These are phyloP conservation scores for Sporothrix brasiliensis DNA, from an alignment of 2,329 filamentous ascomycete species.

Conservation along the genomic window DNA sequence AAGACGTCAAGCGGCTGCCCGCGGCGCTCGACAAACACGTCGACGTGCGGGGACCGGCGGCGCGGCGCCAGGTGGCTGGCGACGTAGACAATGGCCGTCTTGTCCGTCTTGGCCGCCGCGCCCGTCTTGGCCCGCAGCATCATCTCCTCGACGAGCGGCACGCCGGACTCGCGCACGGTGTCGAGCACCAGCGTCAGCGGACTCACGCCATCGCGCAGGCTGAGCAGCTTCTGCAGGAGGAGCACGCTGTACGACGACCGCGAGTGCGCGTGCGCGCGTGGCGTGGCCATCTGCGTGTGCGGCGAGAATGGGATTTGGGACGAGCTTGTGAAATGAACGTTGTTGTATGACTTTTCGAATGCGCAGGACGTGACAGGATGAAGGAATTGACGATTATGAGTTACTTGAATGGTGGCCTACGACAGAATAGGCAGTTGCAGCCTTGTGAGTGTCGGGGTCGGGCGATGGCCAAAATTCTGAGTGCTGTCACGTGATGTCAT, in stretches of 20 bases:
- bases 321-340: too few relatives aligned
- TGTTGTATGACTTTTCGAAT: too few relatives aligned
- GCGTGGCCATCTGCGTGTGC: conserved; percentile 5
- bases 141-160: conserved; percentile 72
- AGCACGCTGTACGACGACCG: conserved; percentile 39
- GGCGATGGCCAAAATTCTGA: conserved; percentile 5
- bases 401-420: neutral
- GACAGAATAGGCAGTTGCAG: conserved; percentile 24
- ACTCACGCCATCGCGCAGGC: conserved; percentile 57
- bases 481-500: neutral
- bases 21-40: conserved; percentile 67
- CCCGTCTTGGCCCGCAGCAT: conserved; percentile 73
- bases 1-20: conserved; percentile 62
- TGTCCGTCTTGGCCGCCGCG: conserved; percentile 46
- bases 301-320: too few relatives aligned
- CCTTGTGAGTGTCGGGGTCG: neutral
- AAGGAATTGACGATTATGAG: neutral
- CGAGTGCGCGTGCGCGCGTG: conserved; percentile 35
- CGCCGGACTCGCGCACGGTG: conserved; percentile 77
- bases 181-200: conserved; percentile 87
- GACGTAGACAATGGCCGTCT: conserved; percentile 64
- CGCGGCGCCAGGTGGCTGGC: conserved; percentile 69
- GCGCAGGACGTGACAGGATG: neutral
- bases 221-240: conserved; percentile 40
- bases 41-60: conserved; percentile 63